Evolutionary conservation across 345 rosid species (phyloP).

Genomic region (Salix brachista): DNA sequence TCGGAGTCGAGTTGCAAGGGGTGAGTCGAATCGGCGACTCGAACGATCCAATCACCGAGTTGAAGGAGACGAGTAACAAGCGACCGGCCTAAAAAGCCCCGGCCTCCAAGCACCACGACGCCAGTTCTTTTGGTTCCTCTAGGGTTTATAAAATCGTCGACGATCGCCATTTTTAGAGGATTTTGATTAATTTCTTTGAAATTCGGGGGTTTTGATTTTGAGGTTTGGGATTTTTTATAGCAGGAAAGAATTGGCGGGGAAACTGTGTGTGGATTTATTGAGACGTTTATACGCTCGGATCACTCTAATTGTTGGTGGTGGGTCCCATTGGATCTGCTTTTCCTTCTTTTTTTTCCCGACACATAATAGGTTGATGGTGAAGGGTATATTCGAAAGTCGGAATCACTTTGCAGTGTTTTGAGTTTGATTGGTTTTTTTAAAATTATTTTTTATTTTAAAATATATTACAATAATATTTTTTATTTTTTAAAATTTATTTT

Average conservation of each 20-base stretch:
- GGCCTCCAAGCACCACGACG: slow-evolving; percentile 82
- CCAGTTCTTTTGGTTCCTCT: slow-evolving; percentile 32
- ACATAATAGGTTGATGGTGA: no score
- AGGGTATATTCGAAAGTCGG: no score
- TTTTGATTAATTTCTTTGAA: neutral
- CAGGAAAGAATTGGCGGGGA: slow-evolving; percentile 18
- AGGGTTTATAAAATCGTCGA: slow-evolving; percentile 29
- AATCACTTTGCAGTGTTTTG: no score
- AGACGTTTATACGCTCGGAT: neutral
- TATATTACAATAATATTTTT: no score
- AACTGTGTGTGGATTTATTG: neutral
- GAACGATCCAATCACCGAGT: slow-evolving; percentile 70
- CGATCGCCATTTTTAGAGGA: slow-evolving; percentile 20
- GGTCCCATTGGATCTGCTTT: slow-evolving; percentile 2
- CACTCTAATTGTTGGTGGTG: neutral
- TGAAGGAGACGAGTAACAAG: slow-evolving; percentile 62
- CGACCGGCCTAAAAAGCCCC: slow-evolving; percentile 75
- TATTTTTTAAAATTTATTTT: no score
- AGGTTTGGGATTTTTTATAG: neutral
- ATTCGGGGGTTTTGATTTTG: neutral
- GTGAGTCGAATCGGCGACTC: slow-evolving; percentile 67
- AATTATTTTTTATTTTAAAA: no score
- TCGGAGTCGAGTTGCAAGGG: slow-evolving; percentile 40
- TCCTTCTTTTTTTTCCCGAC: neutral
- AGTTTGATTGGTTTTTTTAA: no score